Conservation (phyloP, 2,329 filamentous ascomycete genomes). For the Phialophora tarda region DNA sequence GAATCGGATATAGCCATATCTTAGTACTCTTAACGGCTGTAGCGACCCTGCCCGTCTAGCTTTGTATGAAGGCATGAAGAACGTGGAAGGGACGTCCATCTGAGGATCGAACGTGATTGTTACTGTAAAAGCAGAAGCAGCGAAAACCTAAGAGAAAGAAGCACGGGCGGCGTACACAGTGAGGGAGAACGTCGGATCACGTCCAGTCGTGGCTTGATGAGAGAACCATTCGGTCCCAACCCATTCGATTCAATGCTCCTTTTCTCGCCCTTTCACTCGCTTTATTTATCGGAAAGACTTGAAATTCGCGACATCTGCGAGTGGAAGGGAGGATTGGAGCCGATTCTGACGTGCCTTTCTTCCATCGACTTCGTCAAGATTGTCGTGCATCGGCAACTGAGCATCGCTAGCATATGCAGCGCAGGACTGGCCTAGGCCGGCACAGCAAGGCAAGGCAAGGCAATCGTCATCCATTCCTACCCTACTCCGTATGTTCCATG, state of each 20-base stretch:
- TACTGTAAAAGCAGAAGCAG: not conserved
- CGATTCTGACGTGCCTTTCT: not conserved
- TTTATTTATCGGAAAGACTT: not conserved
- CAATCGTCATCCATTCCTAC: not conserved
- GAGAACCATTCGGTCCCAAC: not conserved
- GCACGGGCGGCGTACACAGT: not conserved
- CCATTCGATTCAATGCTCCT: slow-evolving; percentile 1
- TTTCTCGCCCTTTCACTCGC: not conserved
- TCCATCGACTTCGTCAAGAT: not conserved
- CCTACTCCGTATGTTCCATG: not conserved
- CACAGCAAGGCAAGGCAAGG: not conserved
- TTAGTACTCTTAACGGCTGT: not conserved
- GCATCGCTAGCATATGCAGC: not conserved
- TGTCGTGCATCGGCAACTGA: not conserved
- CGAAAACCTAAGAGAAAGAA: not conserved
- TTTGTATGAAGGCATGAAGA: not conserved
- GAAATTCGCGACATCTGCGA: not conserved
- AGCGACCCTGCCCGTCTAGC: not conserved
- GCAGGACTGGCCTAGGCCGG: not conserved
- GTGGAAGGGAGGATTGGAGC: not conserved
- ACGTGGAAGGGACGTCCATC: not conserved
- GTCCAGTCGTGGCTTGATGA: not conserved
- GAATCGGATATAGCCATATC: not conserved
- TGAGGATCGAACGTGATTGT: too few relatives aligned
- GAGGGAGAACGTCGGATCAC: not conserved